A percentile compares a stretch with the other conserved stretches of the same genome.
phyloP scores from a whole-genome alignment of 2,329 filamentous ascomycete genomes.

The Colletotrichum sp. region DNA sequence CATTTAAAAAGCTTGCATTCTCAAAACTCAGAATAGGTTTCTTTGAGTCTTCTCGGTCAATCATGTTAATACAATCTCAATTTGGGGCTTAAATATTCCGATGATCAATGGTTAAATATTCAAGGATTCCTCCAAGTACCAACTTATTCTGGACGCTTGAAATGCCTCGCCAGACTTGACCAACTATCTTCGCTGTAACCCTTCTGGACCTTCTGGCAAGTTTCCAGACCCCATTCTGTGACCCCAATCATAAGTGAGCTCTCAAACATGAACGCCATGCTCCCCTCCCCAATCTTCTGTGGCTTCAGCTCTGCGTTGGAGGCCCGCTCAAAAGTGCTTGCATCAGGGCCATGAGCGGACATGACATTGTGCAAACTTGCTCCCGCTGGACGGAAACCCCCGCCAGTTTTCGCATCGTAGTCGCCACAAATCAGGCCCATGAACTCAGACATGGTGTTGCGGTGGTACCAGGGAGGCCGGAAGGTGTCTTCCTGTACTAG shows the following conservation, averaged over 20 bases:
- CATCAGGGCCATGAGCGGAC: conserved; percentile 58
- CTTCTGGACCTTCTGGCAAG: conserved; percentile 45
- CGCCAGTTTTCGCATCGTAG: conserved; percentile 53
- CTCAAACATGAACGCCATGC: conserved; percentile 58
- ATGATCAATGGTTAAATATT: background rate
- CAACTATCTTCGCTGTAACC: conserved; percentile 71
- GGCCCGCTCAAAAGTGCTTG: conserved; percentile 48
- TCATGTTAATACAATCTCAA: background rate
- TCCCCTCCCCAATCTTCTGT: conserved; percentile 47
- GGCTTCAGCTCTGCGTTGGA: conserved; percentile 48
- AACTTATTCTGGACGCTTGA: background rate
- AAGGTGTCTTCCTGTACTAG: conserved; percentile 63
- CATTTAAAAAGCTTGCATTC: background rate
- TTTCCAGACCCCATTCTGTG: conserved; percentile 54
- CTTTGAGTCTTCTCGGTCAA: background rate
- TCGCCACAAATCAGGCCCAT: conserved; percentile 50
- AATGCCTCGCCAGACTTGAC: conserved; percentile 33
- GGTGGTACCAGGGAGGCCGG: conserved; percentile 63
- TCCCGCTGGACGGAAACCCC: conserved; percentile 47
- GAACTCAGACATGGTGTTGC: conserved; percentile 55
- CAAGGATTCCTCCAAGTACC: background rate
- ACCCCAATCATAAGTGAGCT: conserved; percentile 56
- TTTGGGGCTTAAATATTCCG: fast-evolving
- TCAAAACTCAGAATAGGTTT: background rate
- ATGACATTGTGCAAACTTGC: conserved; percentile 61